Evolutionary conservation across 352 stramenopile species (phyloP), one percentile per base, ranked within the genome.

Genomic region (Thalassiosira tumida): DNA sequence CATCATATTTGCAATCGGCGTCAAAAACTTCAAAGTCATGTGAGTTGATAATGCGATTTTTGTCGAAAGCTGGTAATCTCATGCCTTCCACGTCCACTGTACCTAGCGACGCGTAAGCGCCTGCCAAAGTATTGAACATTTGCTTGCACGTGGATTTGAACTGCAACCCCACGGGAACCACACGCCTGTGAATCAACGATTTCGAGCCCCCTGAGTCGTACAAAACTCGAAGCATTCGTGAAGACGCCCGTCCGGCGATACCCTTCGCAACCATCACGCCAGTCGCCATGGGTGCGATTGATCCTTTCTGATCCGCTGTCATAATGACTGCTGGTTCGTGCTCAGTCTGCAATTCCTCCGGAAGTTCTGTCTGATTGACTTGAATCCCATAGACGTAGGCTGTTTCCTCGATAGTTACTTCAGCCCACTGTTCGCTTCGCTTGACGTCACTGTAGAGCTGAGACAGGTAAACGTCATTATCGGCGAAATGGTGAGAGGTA

Each of bases 1-100:
- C 51, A 77, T 94, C 86, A 85, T 94, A 91, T 33, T 37, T n/a
- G 59, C 51, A 91, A 59, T 75, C 41, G 24, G 54, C 24, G 69
- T 84, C 43, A 76, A 86, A 90, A 26, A 89, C 38, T 24, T 76
- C 21, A 69, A 35, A 35, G 14, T 78, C 62, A 33, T 84, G 72
- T 38, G 81, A 37, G 51, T 79, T 40, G 67, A 92, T 83, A 6
- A 47, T 50, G 62, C 62, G 13, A 50, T 84, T 90, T 50, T 86
- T 88, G 37, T 89, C 87, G 33, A 92, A 84, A 43, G 79, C 76
- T 47, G 75, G 87, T n/a, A 89, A 38, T 7, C 40, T 17, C 4
- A 90, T 81, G 24, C 59, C 15, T 69, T 21, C 10, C 59, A 69
- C n/a, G 10, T 69, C 6, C 10, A 69, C n/a, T 31, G 59, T 13